phyloP scores from a whole-genome alignment of 129 eudicot genomes.

The Helianthus tuberosus region DNA sequence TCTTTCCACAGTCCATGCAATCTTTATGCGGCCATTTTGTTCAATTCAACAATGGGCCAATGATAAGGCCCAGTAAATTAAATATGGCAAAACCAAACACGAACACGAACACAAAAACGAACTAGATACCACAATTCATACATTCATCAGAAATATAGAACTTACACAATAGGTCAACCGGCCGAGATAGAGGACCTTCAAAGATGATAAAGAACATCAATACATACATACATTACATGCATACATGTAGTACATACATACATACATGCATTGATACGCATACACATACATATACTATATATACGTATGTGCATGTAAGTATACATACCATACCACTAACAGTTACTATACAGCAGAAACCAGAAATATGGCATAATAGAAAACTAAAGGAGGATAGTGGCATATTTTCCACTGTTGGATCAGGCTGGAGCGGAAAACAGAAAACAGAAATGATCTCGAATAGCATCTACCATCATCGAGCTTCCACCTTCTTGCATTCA shows the following conservation, averaged over 20 bases:
- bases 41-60: no score
- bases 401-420: slow-evolving; percentile 29
- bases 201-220: neutral
- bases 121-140: neutral
- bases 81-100: neutral
- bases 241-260: no score
- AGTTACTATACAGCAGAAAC: slow-evolving; percentile 50
- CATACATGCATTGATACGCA: no score
- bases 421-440: slow-evolving; percentile 12
- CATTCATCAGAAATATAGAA: neutral
- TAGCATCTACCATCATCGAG: slow-evolving; percentile 21
- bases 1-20: no score
- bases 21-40: neutral
- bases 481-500: slow-evolving; percentile 28
- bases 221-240: neutral
- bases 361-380: slow-evolving; percentile 39
- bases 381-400: slow-evolving; percentile 24
- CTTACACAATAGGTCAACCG: neutral
- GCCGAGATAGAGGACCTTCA: slow-evolving; percentile 3
- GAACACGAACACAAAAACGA: neutral
- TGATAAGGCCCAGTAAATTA: neutral
- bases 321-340: slow-evolving; percentile 13
- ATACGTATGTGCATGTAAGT: slow-evolving; percentile 14
- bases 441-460: slow-evolving; percentile 18
- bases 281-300: no score